A percentile compares a stretch with the other conserved stretches of the same genome.
These are phyloP conservation scores for Bolboschoenoplectus hybrid DNA, from an alignment of 202 grass and related monocot species.

Conservation along the genomic window DNA sequence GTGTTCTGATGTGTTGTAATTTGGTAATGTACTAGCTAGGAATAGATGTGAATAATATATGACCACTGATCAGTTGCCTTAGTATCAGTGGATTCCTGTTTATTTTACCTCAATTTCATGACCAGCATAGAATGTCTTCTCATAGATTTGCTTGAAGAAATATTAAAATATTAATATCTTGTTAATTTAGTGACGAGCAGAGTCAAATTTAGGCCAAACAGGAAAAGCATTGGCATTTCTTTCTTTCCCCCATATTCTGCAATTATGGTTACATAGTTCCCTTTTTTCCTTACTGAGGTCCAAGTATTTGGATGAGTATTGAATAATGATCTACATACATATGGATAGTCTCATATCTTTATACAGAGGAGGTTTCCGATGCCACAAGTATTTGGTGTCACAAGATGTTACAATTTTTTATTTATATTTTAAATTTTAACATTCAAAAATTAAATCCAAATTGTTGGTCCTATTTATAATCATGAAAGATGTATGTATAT, in stretches of 20 bases:
- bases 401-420: no score
- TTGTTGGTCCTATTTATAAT: no score
- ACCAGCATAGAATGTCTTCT: not conserved
- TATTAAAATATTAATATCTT: not conserved
- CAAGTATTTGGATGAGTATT: not conserved
- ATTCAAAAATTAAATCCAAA: no score
- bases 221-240: not conserved
- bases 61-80: not conserved
- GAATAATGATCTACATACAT: not conserved
- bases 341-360: not conserved
- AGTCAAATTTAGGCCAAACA: conserved; percentile 5
- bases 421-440: no score
- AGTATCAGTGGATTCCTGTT: conserved; percentile 26
- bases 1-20: conserved; percentile 18
- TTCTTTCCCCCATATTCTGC: not conserved
- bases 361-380: no score
- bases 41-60: conserved; percentile 37
- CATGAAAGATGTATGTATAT: no score
- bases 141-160: not conserved
- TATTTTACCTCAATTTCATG: not conserved
- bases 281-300: not conserved
- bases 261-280: not conserved
- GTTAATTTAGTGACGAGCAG: not conserved
- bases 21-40: conserved; percentile 35
- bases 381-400: no score